Evolutionary conservation across 1,139 yeast species (phyloP).

Genomic region (Sugiyamaella novakii): DNA sequence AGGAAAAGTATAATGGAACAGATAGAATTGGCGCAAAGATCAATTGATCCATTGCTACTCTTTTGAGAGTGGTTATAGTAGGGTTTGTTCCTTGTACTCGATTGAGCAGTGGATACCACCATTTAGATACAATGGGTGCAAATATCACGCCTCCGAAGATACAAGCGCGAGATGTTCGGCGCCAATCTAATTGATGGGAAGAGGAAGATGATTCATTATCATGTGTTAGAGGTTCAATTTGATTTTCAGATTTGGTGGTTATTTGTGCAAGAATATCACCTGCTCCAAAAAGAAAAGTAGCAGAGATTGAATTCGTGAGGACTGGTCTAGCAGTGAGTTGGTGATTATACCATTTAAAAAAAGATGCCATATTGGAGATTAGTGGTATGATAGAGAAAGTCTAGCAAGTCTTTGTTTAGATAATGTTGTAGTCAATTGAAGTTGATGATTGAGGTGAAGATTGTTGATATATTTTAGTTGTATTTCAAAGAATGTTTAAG

Average conservation of each 20-base stretch:
- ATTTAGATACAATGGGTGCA: constrained; percentile 69
- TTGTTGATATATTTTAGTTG: no score
- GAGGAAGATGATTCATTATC: not conserved
- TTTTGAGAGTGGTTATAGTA: constrained; percentile 39
- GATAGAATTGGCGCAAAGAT: constrained; percentile 64
- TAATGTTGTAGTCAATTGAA: no score
- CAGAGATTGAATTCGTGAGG: constrained; percentile 36
- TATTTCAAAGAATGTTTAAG: no score
- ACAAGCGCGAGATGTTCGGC: constrained; percentile 64
- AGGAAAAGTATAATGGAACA: constrained; percentile 55
- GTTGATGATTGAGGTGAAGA: no score
- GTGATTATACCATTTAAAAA: constrained; percentile 31
- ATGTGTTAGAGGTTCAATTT: not conserved
- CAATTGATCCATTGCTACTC: constrained; percentile 73
- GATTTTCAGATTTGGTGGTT: constrained; percentile 16
- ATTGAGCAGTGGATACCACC: constrained; percentile 75
- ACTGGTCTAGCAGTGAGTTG: constrained; percentile 34
- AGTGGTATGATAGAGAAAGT: no score
- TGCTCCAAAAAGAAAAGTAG: constrained; percentile 56
- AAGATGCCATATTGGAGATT: constrained; percentile 25
- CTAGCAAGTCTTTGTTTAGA: no score
- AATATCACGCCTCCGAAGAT: constrained; percentile 76
- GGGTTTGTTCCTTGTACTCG: constrained; percentile 50
- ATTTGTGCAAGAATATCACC: constrained; percentile 78
- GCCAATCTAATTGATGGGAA: constrained; percentile 29